Evolutionary conservation across 2,329 filamentous ascomycete species (phyloP).

Genomic region (Metarhizium humberi): DNA sequence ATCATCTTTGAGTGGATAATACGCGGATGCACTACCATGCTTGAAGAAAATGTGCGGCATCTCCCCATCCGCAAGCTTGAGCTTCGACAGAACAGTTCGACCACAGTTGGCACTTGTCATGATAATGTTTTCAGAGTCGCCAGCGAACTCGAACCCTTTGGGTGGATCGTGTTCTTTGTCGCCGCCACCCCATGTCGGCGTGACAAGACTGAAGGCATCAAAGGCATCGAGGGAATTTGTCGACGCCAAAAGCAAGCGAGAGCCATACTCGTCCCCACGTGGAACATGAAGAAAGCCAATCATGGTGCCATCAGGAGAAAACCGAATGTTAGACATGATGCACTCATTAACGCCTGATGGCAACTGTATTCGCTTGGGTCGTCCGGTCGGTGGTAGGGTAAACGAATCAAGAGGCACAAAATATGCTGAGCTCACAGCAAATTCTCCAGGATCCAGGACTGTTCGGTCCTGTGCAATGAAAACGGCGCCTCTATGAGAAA

Average conservation of each 20-base stretch:
- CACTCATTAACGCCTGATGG: constrained; percentile 7
- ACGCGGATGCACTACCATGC: constrained; percentile 18
- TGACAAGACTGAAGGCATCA: constrained; percentile 4
- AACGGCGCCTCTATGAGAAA: constrained; percentile 23
- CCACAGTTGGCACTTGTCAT: constrained; percentile 24
- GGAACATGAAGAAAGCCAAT: constrained; percentile 25
- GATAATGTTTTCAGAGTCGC: constrained; percentile 22
- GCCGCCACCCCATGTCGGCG: neutral
- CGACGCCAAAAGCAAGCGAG: constrained; percentile 21
- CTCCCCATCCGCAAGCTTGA: constrained; percentile 21
- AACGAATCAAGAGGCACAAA: constrained; percentile 25
- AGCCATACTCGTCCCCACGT: constrained; percentile 14
- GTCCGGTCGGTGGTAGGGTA: constrained; percentile 6
- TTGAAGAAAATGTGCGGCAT: constrained; percentile 15
- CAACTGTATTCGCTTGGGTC: constrained; percentile 16
- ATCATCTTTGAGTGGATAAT: constrained; percentile 16
- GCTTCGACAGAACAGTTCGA: constrained; percentile 20
- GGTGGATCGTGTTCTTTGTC: constrained; percentile 20
- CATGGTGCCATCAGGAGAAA: constrained; percentile 26
- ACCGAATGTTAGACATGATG: constrained; percentile 18
- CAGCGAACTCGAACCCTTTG: constrained; percentile 23
- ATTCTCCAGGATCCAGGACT: constrained; percentile 5
- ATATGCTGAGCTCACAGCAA: constrained; percentile 17
- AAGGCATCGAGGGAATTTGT: constrained; percentile 5
- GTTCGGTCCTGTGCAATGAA: constrained; percentile 19